Evolutionary conservation across 2,329 filamentous ascomycete species (phyloP), one percentile per base, ranked within the genome.

Genomic region (Raffaelea albimanens): DNA sequence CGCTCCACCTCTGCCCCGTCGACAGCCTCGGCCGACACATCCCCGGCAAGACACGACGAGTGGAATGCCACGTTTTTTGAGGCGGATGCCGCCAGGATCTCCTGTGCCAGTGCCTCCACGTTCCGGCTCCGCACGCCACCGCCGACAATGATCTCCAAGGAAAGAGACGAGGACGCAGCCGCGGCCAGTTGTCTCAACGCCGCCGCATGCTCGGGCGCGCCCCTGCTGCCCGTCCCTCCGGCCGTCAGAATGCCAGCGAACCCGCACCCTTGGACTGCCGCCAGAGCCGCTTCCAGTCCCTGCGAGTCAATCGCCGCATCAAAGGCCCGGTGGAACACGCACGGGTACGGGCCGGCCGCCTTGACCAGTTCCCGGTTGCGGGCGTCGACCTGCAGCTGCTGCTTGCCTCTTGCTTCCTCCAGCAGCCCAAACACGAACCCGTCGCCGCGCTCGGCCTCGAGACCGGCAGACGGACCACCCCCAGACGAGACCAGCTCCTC

Each of bases 311-410:
- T 54, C 11, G 77, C 60, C 18, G 66, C 62, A 55, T 80, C 76
- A 49, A 77, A 76, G 2, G 76, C 76, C 16, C 76, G 69, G 58
- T 78, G 75, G 52, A 80, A 73, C n/a, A 76, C 67, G 52, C 70
- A 71, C 16, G 58, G 59, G 29, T 67, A 66, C 2, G 70, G 72
- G 7, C 52, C 55, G 0, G 74, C 70, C 14, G 63, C 58, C 2
- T 54, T 38, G 1, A 76, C 61, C 4, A 80, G 67, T 45, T 54
- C 52, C 2, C 31, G 45, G 55, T 69, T 74, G 40, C 63, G 55
- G n/a, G 55, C 52, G 13, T 38, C 34, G 14, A 38, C 34, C 7
- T 29, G n/a, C 43, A 33, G 1, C 34, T 8, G 8, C 45, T 29
- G 2, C n/a, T n/a, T n/a, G n/a, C n/a, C n/a, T n/a, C n/a, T n/a